Evolutionary conservation across 1,284 basidiomycete species (phyloP).

Genomic region (Inonotus hispidus): DNA sequence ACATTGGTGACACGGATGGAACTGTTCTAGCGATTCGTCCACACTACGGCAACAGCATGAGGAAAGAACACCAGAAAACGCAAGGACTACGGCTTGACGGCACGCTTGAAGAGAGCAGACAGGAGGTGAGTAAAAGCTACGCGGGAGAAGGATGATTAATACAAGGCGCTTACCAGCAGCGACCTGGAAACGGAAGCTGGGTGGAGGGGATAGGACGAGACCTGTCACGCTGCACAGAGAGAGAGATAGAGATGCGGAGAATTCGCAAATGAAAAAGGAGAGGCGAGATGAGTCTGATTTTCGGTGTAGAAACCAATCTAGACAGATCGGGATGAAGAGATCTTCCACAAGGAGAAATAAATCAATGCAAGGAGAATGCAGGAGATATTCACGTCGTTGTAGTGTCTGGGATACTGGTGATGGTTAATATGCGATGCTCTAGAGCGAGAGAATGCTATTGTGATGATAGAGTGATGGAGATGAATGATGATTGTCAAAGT

Average conservation of each 20-base stretch:
- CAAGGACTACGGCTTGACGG: neutral
- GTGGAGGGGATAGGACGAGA: constrained; percentile 3
- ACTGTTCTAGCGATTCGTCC: neutral
- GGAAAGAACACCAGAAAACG: neutral
- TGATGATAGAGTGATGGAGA: neutral
- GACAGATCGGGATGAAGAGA: constrained; percentile 2
- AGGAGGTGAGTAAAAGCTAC: neutral
- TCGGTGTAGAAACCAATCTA: neutral
- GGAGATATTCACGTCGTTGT: neutral
- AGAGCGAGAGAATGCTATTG: neutral
- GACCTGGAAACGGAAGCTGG: neutral
- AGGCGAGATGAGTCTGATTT: neutral
- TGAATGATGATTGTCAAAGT: neutral
- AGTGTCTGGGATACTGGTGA: neutral
- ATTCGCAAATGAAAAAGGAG: neutral
- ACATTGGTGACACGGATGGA: neutral
- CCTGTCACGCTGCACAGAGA: neutral
- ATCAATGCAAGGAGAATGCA: no score
- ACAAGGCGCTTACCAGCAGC: neutral
- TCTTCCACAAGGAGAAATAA: neutral
- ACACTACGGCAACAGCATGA: neutral
- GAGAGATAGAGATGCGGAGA: neutral
- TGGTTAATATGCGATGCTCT: neutral
- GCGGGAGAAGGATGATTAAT: constrained; percentile 8
- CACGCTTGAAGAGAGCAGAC: neutral